Evolutionary conservation across 768 basidiomycete genomes (phyloP), one percentile per base, ranked within the genome.

Genomic region (Lentinula sp.): DNA sequence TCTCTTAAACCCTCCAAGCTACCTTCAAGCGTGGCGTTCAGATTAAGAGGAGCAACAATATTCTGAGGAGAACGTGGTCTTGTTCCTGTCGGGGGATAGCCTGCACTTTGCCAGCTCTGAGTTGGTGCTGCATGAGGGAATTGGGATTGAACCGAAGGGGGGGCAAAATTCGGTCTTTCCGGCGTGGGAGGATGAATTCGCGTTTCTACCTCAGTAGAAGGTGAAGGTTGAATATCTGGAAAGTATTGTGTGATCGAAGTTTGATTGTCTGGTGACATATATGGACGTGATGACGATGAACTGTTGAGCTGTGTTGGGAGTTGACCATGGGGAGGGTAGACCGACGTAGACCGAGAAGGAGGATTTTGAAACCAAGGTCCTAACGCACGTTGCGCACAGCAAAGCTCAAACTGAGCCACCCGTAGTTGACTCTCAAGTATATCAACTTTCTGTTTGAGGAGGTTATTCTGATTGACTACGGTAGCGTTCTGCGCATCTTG

Each of bases 11-110:
- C 80, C 4, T 68, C 69, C 23, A 90, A 70, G 23, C 87, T 77
- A n/a, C 82, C 85, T 63, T 87, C 85, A 16, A 91, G 73, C 16
- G 84, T 80, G n/a, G 80, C 78, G 49, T 79, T 78, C 9, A 87
- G 70, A 65, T 88, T 81, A 39, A 90, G 67, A 7, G 89, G 88
- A 11, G 88, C 84, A 34, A 88, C 78, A n/a, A 45, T 18, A 28
- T 42, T 46, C 32, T 63, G 62, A 13, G 32, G 15, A 10, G 59
- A 28, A n/a, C 61, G 43, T 15, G 45, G 6, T 16, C 37, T 21
- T 7, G 32, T 23, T 8, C 18, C 21, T 6, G 34, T 21, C 7
- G 55, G 56, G 4, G 37, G 21, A 28, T 35, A 64, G 64, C 66
- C 48, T 63, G 61, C 50, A 58, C 66, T 37, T 60, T 53, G 58